Evolutionary conservation across 2,329 filamentous ascomycete genomes (phyloP), one percentile per base, ranked within the genome.

Genomic region (Colletotrichum phormii): DNA sequence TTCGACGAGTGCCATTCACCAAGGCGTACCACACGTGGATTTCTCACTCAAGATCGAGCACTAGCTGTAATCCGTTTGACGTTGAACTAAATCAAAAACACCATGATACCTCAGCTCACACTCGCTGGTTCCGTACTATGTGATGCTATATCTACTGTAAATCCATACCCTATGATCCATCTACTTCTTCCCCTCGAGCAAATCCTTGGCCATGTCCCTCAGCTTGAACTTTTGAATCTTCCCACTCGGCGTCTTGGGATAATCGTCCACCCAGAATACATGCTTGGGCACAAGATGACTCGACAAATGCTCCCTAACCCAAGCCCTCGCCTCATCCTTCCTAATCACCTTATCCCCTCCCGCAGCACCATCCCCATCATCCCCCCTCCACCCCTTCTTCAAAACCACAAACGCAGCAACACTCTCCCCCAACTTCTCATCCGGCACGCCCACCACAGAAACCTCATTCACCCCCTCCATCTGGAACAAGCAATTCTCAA

Each of bases 161-260:
- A 24, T 26, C 2, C n/a, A 42, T 15, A 13, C 24, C n/a, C 5
- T 24, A 5, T 26, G 9, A 12, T 15, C 35, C 11, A 15, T 37
- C 24, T 58, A 42, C 64, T 60, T 33, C 64, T 55, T 26, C 33
- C 13, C 53, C 11, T 26, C 66, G 3, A 85, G 62, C 8, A 84
- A 62, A 75, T 83, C 80, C 76, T 80, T 82, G 1, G 86, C 95
- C 78, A 88, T 84, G 18, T 95, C 93, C 78, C 90, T 89, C 78
- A 98, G 81, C 84, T 93, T 96, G 81, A 93, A 98, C 85, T 98
- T 98, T 84, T 98, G 95, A 68, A 98, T 95, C 89, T 99, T 99
- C 29, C 96, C 96, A 81, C 95, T 98, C 6, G 95, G 94, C 46
- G 97, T 99, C 88, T 98, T 98, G 24, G 96, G 96, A 80, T 94